phyloP scores from a whole-genome alignment of 306 rosid genomes.

The Aeschynomene evenia region DNA sequence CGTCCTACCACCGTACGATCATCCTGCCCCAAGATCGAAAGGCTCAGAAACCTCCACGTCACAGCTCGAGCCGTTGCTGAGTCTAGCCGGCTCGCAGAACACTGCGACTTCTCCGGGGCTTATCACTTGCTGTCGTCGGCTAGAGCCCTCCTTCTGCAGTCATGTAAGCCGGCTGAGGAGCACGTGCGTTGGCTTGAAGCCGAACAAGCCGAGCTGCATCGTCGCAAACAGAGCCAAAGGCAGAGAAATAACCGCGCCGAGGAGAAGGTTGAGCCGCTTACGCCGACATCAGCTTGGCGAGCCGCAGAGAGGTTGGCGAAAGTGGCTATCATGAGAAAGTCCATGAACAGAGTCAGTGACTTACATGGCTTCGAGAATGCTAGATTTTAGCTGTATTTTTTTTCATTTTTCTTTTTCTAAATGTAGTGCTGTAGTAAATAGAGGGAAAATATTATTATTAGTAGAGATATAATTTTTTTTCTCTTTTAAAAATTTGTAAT shows the following conservation, averaged over 20 bases:
- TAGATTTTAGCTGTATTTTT: conserved; percentile 65
- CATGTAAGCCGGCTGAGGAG: conserved; percentile 55
- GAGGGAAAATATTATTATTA: conserved; percentile 22
- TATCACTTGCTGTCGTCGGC: conserved; percentile 71
- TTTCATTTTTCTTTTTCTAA: not conserved
- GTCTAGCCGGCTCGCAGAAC: conserved; percentile 57
- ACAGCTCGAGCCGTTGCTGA: conserved; percentile 78
- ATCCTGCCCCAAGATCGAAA: conserved; percentile 38
- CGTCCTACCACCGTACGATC: conserved; percentile 75
- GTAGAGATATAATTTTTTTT: conserved; percentile 10
- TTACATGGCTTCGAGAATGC: conserved; percentile 98
- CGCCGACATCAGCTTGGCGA: conserved; percentile 97
- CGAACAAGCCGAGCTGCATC: conserved; percentile 61
- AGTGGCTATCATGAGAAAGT: conserved; percentile 93
- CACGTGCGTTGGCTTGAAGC: conserved; percentile 58
- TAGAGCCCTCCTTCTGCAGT: conserved; percentile 60
- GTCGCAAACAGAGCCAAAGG: conserved; percentile 48
- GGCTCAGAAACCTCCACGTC: conserved; percentile 71
- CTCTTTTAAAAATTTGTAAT: not conserved
- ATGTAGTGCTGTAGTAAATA: conserved; percentile 45
- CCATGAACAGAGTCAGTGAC: conserved; percentile 97
- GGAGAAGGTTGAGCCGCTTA: conserved; percentile 74
- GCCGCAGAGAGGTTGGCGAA: conserved; percentile 93
- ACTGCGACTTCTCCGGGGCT: conserved; percentile 59
- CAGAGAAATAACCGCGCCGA: conserved; percentile 30